Evolutionary conservation across 2,329 filamentous ascomycete species (phyloP).

Genomic region (Clarireedia sp.): DNA sequence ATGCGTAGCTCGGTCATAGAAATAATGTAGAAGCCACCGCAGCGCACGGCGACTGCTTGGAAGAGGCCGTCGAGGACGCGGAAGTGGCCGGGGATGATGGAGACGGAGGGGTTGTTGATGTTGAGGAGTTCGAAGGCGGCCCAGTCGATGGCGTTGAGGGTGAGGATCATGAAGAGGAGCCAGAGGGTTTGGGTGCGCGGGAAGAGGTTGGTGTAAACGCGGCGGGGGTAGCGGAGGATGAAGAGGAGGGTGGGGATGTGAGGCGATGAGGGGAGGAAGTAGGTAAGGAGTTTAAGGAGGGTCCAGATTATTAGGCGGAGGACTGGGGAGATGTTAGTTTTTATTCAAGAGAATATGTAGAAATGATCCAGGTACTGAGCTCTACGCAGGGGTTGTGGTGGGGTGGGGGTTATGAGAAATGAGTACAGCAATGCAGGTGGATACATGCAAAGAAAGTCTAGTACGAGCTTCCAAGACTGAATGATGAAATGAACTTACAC

Average conservation of each 20-base stretch:
- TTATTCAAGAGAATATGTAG: background rate
- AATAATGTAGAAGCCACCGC: constrained; percentile 50
- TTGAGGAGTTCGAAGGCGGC: constrained; percentile 58
- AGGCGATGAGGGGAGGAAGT: constrained; percentile 29
- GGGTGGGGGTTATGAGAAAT: too few species aligned
- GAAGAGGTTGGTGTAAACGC: constrained; percentile 58
- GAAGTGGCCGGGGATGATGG: constrained; percentile 42
- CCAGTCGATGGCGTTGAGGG: constrained; percentile 58
- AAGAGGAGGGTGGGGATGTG: constrained; percentile 38
- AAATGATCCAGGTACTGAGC: background rate
- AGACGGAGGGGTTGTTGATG: constrained; percentile 49
- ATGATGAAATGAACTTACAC: background rate
- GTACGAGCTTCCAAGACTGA: background rate
- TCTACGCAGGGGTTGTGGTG: constrained; percentile 28
- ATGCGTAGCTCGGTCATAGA: constrained; percentile 1
- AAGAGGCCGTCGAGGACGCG: constrained; percentile 58
- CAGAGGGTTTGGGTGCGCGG: constrained; percentile 58
- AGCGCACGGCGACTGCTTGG: constrained; percentile 55
- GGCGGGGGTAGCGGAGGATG: constrained; percentile 47
- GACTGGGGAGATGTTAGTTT: constrained; percentile 35
- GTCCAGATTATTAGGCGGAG: constrained; percentile 52
- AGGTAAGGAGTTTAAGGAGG: constrained; percentile 35
- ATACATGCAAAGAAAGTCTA: background rate
- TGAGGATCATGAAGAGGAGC: constrained; percentile 51
- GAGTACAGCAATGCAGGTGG: too few species aligned